Conservation (phyloP, 1,284 basidiomycete genomes). For the Golubevia sp. region DNA sequence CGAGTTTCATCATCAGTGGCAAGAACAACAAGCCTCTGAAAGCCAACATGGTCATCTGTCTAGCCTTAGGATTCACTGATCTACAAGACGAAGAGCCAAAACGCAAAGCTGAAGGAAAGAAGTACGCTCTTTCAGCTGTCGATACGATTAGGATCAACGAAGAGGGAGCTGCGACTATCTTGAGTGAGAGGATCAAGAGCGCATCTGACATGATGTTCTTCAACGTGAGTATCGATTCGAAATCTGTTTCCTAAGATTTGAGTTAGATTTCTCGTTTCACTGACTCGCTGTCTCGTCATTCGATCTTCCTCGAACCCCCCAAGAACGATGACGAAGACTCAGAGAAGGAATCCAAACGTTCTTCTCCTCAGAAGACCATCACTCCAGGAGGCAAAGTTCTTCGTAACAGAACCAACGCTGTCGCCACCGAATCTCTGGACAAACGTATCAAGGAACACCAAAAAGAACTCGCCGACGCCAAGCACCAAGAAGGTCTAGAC, state of each 20-base stretch:
- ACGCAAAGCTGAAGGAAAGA: constrained; percentile 67
- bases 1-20: constrained; percentile 76
- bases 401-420: constrained; percentile 69
- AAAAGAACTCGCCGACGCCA: constrained; percentile 75
- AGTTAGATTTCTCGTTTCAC: too few relatives aligned
- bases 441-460: constrained; percentile 88
- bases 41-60: constrained; percentile 82
- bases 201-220: constrained; percentile 89
- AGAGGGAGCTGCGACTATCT: constrained; percentile 69
- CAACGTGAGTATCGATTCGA: constrained; percentile 62
- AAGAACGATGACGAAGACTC: constrained; percentile 10
- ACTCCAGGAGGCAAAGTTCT: constrained; percentile 51
- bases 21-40: constrained; percentile 78
- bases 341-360: constrained; percentile 46
- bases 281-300: too few relatives aligned
- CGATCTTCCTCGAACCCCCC: neutral
- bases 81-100: constrained; percentile 71
- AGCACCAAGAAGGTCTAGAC: constrained; percentile 82
- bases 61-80: constrained; percentile 82
- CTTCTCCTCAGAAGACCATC: constrained; percentile 21
- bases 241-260: neutral
- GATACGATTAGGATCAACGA: constrained; percentile 83
- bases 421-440: constrained; percentile 73
- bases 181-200: constrained; percentile 83
- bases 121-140: constrained; percentile 86